Evolutionary conservation across 352 stramenopile species (phyloP).

Genomic region (Phytophthora pseudosyringae): DNA sequence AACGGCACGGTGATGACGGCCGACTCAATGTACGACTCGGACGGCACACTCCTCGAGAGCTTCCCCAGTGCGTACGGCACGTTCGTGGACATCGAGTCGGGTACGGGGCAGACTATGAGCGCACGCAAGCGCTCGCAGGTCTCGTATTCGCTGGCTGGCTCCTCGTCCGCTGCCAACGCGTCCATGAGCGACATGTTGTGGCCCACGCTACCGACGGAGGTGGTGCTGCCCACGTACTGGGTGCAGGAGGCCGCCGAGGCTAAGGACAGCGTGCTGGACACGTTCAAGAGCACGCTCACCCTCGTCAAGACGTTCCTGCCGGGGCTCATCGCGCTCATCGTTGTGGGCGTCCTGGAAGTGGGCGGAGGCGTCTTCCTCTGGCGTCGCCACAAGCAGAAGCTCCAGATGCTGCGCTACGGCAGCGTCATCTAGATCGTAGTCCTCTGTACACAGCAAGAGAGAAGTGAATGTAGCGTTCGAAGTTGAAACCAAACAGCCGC

Average conservation of each 20-base stretch:
- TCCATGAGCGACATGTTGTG: slow-evolving; percentile 75
- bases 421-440: slow-evolving; percentile 30
- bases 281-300: slow-evolving; percentile 56
- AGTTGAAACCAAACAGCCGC: background rate
- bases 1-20: slow-evolving; percentile 53
- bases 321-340: slow-evolving; percentile 61
- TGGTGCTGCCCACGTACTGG: slow-evolving; percentile 72
- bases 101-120: slow-evolving; percentile 74
- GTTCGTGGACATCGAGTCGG: slow-evolving; percentile 73
- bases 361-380: slow-evolving; percentile 55
- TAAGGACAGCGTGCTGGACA: slow-evolving; percentile 44
- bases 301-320: slow-evolving; percentile 63
- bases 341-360: slow-evolving; percentile 48
- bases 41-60: slow-evolving; percentile 47
- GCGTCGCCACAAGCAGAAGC: slow-evolving; percentile 41
- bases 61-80: slow-evolving; percentile 61
- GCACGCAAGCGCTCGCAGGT: slow-evolving; percentile 68
- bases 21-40: slow-evolving; percentile 53
- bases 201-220: slow-evolving; percentile 52
- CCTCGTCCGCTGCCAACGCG: slow-evolving; percentile 31
- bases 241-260: slow-evolving; percentile 59
- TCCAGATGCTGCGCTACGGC: slow-evolving; percentile 26
- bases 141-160: slow-evolving; percentile 62
- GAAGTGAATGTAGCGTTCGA: slow-evolving; percentile 8
- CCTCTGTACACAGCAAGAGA: too few relatives aligned